Base-by-base conservation (phyloP, 768 basidiomycete genomes). In the Leucosporidium scottii region DNA sequence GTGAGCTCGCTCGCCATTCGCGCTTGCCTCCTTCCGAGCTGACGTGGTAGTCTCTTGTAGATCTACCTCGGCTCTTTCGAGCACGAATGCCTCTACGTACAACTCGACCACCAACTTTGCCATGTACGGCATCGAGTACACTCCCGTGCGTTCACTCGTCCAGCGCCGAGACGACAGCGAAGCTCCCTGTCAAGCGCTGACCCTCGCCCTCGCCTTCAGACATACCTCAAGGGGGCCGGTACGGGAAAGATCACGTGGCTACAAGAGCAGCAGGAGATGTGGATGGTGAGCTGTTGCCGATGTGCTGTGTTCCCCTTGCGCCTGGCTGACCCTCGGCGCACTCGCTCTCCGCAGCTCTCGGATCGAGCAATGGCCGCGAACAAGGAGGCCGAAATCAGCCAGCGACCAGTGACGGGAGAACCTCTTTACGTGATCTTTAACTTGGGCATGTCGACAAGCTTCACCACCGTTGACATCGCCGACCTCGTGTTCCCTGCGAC, bases 171-270 rank as follows among this genome's bases (percentile, higher is more conserved):
- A n/a, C n/a, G n/a, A n/a, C n/a, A n/a, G n/a, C n/a, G n/a, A n/a
- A n/a, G n/a, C n/a, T n/a, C n/a, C n/a, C n/a, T n/a, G n/a, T n/a
- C n/a, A n/a, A n/a, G n/a, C 39, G 39, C 39, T 44, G 39, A 44
- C 39, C 39, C 13, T 9, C 39, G 7, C 6, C 39, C 39, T 10
- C 39, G 34, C 34, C 34, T 12, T 17, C 53, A 25, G 53, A 54
- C 53, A 10, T 54, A 54, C 53, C 23, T 67, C 27, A 65, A 92
- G 76, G 86, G 63, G 18, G 59, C 55, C 47, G 74, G 81, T 6
- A 81, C 85, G n/a, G 89, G 89, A 15, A 90, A 88, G 75, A 85
- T 96, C 59, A 87, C 88, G 4, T 97, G 93, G 93, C 85, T 83
- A 59, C 84, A 84, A 65, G 80, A 85, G 64, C 87, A 85, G 9